Evolutionary conservation across 768 basidiomycete species (phyloP).

Genomic region (Leccinellum luteum): DNA sequence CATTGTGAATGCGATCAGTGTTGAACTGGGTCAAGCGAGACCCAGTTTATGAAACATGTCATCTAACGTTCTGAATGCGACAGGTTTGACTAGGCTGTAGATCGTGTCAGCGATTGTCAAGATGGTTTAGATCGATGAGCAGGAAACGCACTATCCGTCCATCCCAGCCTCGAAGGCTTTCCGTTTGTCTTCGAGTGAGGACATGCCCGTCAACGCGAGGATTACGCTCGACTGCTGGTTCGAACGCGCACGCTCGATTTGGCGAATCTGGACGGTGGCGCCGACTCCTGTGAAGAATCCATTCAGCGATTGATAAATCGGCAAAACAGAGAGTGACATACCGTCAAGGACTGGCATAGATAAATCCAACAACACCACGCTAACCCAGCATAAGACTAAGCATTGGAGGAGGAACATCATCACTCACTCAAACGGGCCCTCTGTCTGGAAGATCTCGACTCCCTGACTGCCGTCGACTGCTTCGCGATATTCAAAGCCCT

Average conservation of each 20-base stretch:
- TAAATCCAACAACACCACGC: slow-evolving; percentile 83
- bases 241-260: slow-evolving; percentile 54
- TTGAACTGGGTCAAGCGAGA: slow-evolving; percentile 32
- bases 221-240: slow-evolving; percentile 49
- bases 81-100: slow-evolving; percentile 85
- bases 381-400: slow-evolving; percentile 29
- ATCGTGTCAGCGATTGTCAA: neutral
- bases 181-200: slow-evolving; percentile 88
- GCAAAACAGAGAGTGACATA: slow-evolving; percentile 25
- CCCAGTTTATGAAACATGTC: slow-evolving; percentile 79
- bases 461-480: slow-evolving; percentile 86
- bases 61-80: slow-evolving; percentile 89
- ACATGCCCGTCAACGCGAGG: slow-evolving; percentile 90
- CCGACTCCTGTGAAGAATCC: slow-evolving; percentile 55
- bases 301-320: neutral
- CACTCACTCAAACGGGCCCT: slow-evolving; percentile 85
- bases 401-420: neutral
- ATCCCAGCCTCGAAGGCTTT: slow-evolving; percentile 91
- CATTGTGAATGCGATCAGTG: slow-evolving; percentile 9
- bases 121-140: neutral
- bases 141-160: slow-evolving; percentile 84
- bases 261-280: slow-evolving; percentile 80
- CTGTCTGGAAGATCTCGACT: slow-evolving; percentile 66
- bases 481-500: slow-evolving; percentile 74
- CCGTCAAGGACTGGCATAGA: slow-evolving; percentile 96